Conservation (phyloP, 2,329 filamentous ascomycete genomes). For the Exophiala phaeomuriformis region DNA sequence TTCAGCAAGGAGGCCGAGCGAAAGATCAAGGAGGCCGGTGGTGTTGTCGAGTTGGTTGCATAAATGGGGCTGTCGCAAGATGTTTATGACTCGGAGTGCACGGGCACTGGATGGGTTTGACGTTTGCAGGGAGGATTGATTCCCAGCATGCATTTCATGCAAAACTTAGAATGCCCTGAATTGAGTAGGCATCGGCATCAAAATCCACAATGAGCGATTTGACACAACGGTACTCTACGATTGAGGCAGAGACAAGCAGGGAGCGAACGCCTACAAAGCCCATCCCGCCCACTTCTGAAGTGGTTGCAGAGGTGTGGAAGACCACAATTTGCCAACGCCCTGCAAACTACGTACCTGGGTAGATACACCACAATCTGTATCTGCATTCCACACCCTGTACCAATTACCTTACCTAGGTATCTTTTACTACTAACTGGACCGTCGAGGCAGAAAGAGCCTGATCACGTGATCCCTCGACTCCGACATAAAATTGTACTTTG, state of each 20-base stretch:
- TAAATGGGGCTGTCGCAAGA: slow-evolving; percentile 44
- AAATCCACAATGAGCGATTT: neutral
- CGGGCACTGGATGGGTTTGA: neutral
- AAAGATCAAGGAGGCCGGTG: slow-evolving; percentile 98
- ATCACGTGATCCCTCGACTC: neutral
- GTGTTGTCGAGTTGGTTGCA: slow-evolving; percentile 91
- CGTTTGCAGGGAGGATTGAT: neutral
- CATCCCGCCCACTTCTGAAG: neutral
- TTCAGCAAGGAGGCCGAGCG: slow-evolving; percentile 93
- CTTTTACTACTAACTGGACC: neutral
- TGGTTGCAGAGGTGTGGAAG: no score
- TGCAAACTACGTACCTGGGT: no score
- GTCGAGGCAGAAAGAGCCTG: neutral
- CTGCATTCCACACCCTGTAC: neutral
- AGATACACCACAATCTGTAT: no score
- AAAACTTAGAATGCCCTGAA: neutral
- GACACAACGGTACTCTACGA: neutral
- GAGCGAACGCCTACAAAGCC: no score
- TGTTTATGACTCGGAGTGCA: slow-evolving; percentile 1
- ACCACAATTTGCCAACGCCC: no score
- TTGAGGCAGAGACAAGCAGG: neutral
- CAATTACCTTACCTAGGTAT: neutral
- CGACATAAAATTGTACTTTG: neutral
- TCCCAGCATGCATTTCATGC: neutral
- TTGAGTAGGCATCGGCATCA: neutral